Evolutionary conservation across 2,329 filamentous ascomycete genomes (phyloP), one percentile per base, ranked within the genome.

Genomic region (Diaporthe capsici): DNA sequence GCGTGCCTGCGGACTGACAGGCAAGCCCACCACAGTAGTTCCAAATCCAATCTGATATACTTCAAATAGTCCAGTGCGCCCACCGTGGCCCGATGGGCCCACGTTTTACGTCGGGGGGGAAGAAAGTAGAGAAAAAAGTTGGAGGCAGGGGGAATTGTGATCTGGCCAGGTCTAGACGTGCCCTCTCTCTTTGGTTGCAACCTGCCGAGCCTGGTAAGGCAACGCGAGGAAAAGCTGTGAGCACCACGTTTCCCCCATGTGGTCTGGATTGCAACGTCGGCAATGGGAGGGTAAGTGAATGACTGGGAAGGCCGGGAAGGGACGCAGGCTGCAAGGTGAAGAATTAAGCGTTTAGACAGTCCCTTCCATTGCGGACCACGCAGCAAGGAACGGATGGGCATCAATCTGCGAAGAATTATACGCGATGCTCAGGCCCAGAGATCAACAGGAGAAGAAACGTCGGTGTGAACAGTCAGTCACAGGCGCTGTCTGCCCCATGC

Each of bases 41-140:
- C 28, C 31, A 20, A 68, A 68, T 68, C 31, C 65, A 68, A 68
- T 68, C 47, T 25, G 65, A 53, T 53, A 53, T 68, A 68, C 65
- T 68, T 68, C 65, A 68, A 68, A 53, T 53, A 68, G 47, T 68
- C 5, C 65, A 25, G 34, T 28, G 10, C 22, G 13, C 31, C 65
- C n/a, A 15, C 47, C 5, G 15, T 49, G 28, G 15, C 3, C 47
- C 31, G 65, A 68, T 28, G 31, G 20, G 47, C 31, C 28, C 65
- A 25, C 47, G 47, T 53, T 12, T 15, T 20, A n/a, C 2, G 20
- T 17, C 28, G 9, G 15, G 20, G 9, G 20, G n/a, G 44, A 42
- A 25, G 6, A 17, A 6, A 8, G n/a, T 22, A 3, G 22, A n/a
- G 8, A 53, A 12, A 28, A 51, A n/a, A 8, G 10, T 34, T 34